Conservation (phyloP, 2,329 filamentous ascomycete genomes). For the Canariomyces notabilis region DNA sequence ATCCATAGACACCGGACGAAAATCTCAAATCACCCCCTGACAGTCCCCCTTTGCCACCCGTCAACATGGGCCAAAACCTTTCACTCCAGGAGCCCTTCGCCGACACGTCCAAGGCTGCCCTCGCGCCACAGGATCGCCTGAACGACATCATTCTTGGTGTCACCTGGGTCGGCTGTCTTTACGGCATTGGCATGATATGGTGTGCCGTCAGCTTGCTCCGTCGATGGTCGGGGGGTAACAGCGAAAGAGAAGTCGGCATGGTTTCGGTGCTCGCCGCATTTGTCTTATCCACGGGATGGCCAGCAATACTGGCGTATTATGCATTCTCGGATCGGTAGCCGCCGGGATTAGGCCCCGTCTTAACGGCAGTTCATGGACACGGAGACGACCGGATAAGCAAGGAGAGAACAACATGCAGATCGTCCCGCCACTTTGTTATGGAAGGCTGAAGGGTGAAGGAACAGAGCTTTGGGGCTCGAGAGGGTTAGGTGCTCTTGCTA, state of each 20-base stretch:
- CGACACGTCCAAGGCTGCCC: conserved; percentile 33
- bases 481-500: not conserved
- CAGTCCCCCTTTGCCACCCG: conserved; percentile 6
- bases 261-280: conserved; percentile 23
- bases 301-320: conserved; percentile 23
- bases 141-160: conserved; percentile 32
- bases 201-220: conserved; percentile 38
- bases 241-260: conserved; percentile 25
- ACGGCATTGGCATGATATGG: conserved; percentile 39
- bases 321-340: not conserved
- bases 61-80: conserved; percentile 38
- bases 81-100: conserved; percentile 32
- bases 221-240: conserved; percentile 38
- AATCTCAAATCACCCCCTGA: not conserved
- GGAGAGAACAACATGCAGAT: no score
- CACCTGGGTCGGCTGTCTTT: conserved; percentile 33
- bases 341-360: no score
- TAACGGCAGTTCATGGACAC: not conserved
- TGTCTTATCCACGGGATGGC: conserved; percentile 24
- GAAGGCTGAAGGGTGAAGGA: no score
- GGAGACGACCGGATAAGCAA: no score
- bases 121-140: conserved; percentile 30
- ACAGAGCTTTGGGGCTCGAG: no score
- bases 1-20: not conserved
- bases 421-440: no score